Percentiles rank a stretch among this genome's conserved stretches.
Conservation (phyloP, 2,329 filamentous ascomycete species). For the Xylariaceae sp. region DNA sequence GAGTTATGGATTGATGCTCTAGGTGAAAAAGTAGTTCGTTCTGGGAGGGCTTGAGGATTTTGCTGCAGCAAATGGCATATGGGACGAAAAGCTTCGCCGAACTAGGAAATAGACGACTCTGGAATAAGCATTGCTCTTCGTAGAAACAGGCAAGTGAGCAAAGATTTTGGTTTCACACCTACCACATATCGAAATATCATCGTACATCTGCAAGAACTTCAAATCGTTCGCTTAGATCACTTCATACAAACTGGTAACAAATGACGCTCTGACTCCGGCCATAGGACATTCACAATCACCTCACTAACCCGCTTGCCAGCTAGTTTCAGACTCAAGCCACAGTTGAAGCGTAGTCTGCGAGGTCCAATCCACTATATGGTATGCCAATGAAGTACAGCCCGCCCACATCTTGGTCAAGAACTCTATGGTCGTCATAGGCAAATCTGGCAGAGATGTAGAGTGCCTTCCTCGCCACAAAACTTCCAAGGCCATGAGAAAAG, state of each 20-base stretch:
- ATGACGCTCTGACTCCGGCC: neutral
- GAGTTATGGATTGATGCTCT: no score
- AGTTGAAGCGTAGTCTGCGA: neutral
- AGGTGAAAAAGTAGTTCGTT: no score
- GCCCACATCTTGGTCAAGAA: neutral
- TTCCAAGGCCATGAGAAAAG: conserved; percentile 5
- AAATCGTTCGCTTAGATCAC: neutral
- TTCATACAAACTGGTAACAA: neutral
- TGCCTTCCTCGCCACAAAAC: conserved; percentile 6
- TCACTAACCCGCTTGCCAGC: neutral
- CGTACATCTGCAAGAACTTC: conserved; percentile 5
- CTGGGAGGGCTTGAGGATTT: no score
- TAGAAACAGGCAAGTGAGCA: neutral
- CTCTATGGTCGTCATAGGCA: neutral
- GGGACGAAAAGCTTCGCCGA: no score
- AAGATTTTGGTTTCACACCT: conserved; percentile 1
- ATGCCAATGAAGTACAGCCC: conserved; percentile 4
- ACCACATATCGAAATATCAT: conserved; percentile 5
- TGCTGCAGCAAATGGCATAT: no score
- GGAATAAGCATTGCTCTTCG: no score
- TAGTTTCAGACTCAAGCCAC: neutral
- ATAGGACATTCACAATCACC: neutral
- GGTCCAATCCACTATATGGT: conserved; percentile 1
- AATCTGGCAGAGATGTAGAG: conserved; percentile 1
- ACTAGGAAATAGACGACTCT: no score